Percentiles rank a stretch among this genome's conserved stretches.
phyloP scores from a whole-genome alignment of 2,329 filamentous ascomycete genomes.

The Calonectria ilicicola region DNA sequence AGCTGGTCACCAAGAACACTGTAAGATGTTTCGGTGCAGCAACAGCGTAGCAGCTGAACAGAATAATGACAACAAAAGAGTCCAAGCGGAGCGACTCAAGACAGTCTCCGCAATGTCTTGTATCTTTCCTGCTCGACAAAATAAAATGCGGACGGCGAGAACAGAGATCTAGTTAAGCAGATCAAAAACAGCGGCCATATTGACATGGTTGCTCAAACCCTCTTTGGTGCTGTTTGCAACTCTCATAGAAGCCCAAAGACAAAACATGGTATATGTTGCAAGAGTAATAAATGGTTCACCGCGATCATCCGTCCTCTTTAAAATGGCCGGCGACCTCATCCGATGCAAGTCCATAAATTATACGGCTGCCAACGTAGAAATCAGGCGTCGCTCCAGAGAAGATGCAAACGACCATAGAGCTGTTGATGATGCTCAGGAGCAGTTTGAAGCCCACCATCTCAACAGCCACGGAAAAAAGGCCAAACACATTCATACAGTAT shows the following conservation, averaged over 20 bases:
- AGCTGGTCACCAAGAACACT: slow-evolving; percentile 70
- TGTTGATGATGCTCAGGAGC: slow-evolving; percentile 79
- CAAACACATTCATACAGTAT: too few species aligned
- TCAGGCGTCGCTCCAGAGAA: slow-evolving; percentile 83
- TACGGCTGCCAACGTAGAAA: slow-evolving; percentile 80
- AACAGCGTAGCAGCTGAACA: slow-evolving; percentile 79
- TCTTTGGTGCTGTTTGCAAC: slow-evolving; percentile 66
- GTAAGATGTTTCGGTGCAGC: slow-evolving; percentile 85
- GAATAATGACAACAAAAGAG: slow-evolving; percentile 72
- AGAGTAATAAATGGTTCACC: slow-evolving; percentile 79
- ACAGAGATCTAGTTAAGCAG: slow-evolving; percentile 77
- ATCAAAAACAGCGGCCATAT: slow-evolving; percentile 73
- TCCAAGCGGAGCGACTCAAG: slow-evolving; percentile 78
- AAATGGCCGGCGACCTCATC: slow-evolving; percentile 78
- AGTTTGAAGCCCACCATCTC: slow-evolving; percentile 70
- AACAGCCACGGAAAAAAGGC: slow-evolving; percentile 81
- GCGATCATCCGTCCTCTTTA: slow-evolving; percentile 76
- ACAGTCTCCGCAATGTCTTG: slow-evolving; percentile 69
- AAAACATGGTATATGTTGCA: slow-evolving; percentile 69
- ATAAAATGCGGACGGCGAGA: slow-evolving; percentile 75
- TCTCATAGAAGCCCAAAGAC: slow-evolving; percentile 77
- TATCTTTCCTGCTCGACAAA: slow-evolving; percentile 70
- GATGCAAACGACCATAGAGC: slow-evolving; percentile 79
- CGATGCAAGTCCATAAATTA: slow-evolving; percentile 77
- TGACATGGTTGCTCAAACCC: slow-evolving; percentile 75